phyloP scores from a whole-genome alignment of 2,329 filamentous ascomycete genomes.

The Fusarium pseudonygamai region DNA sequence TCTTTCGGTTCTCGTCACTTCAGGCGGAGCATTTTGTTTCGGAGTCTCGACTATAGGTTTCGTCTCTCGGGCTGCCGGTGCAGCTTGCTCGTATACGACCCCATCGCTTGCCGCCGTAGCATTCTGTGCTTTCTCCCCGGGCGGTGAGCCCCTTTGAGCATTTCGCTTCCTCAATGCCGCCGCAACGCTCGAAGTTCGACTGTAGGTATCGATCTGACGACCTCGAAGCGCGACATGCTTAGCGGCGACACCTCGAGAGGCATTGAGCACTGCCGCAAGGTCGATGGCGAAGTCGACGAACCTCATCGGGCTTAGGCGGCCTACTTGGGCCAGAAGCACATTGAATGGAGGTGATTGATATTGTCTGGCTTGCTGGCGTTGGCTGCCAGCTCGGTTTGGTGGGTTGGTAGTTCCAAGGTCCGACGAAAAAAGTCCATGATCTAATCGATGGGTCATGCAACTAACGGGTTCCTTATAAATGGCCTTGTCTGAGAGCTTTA shows the following conservation, averaged over 20 bases:
- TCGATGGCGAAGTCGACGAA: slow-evolving; percentile 74
- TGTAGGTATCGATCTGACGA: slow-evolving; percentile 63
- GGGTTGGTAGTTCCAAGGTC: slow-evolving; percentile 18
- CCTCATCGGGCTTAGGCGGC: slow-evolving; percentile 57
- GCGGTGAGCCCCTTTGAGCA: slow-evolving; percentile 4
- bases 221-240: slow-evolving; percentile 68
- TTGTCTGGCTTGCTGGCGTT: slow-evolving; percentile 30
- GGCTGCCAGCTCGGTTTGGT: slow-evolving; percentile 29
- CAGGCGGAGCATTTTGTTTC: slow-evolving; percentile 7
- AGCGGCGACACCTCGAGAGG: slow-evolving; percentile 72
- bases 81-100: slow-evolving; percentile 19
- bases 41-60: slow-evolving; percentile 13
- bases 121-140: slow-evolving; percentile 1
- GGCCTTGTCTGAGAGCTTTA: background rate
- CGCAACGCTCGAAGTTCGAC: slow-evolving; percentile 56
- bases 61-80: slow-evolving; percentile 9
- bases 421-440: slow-evolving; percentile 39
- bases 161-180: slow-evolving; percentile 46
- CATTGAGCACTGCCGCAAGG: slow-evolving; percentile 74
- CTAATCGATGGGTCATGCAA: slow-evolving; percentile 44
- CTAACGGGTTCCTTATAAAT: slow-evolving; percentile 40
- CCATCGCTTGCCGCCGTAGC: slow-evolving; percentile 2
- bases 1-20: background rate
- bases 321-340: slow-evolving; percentile 38
- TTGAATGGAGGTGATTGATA: slow-evolving; percentile 23